A percentile compares a stretch with the other conserved stretches of the same genome.
Conservation (phyloP, 805 yeast species). For the Metschnikowia proteae region DNA sequence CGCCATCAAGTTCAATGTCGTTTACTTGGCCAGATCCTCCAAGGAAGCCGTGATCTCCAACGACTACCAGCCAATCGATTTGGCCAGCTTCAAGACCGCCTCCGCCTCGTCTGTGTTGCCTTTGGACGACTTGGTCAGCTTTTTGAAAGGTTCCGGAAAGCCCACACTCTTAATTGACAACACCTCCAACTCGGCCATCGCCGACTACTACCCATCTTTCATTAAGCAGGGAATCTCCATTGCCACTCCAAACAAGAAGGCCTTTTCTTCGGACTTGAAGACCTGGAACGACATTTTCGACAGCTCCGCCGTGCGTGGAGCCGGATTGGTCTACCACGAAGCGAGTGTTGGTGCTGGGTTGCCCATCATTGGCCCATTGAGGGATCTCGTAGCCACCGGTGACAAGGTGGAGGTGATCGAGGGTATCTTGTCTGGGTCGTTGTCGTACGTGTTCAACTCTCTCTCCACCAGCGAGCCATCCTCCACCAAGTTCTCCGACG, state of each 20-base stretch:
- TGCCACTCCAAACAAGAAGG: constrained; percentile 98
- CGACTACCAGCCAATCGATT: constrained; percentile 69
- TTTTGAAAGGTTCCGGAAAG: constrained; percentile 57
- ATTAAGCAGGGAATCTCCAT: constrained; percentile 77
- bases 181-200: constrained; percentile 80
- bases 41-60: constrained; percentile 61
- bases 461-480: constrained; percentile 66
- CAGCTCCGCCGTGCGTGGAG: constrained; percentile 46
- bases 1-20: constrained; percentile 68
- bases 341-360: constrained; percentile 99
- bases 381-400: constrained; percentile 87
- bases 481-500: constrained; percentile 77
- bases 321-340: constrained; percentile 90
- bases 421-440: constrained; percentile 94
- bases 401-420: constrained; percentile 88
- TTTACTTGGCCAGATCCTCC: constrained; percentile 71
- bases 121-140: constrained; percentile 56
- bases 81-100: constrained; percentile 54
- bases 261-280: constrained; percentile 72
- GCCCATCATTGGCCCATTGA: constrained; percentile 86
- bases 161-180: constrained; percentile 91
- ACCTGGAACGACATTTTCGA: constrained; percentile 75
- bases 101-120: constrained; percentile 46
- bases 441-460: constrained; percentile 92
- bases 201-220: constrained; percentile 72